A percentile compares a stretch with the other conserved stretches of the same genome.
Evolutionary conservation across 2,329 filamentous ascomycete species (phyloP).

Genomic region (Neofusicoccum sp.): DNA sequence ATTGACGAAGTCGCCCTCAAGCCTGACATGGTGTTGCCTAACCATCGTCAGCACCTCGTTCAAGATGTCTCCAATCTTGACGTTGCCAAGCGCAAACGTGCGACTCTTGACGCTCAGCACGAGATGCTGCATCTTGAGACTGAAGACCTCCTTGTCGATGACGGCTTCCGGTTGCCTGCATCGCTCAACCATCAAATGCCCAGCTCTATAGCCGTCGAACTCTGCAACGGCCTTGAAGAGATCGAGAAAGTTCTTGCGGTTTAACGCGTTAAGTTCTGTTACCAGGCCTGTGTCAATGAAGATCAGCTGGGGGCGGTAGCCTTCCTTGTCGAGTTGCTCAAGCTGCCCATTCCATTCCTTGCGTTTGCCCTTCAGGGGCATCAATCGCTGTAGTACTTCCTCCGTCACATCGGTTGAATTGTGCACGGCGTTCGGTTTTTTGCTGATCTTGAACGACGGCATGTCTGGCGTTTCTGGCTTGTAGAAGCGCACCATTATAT

Average conservation of each 20-base stretch:
- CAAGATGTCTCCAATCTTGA: constrained; percentile 94
- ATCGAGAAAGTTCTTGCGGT: constrained; percentile 87
- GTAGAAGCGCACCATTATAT: constrained; percentile 99
- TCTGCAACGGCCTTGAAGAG: constrained; percentile 94
- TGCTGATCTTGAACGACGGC: constrained; percentile 38
- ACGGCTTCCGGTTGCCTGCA: constrained; percentile 91
- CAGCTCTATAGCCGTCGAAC: constrained; percentile 94
- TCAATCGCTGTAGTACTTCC: constrained; percentile 74
- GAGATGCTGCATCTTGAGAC: constrained; percentile 94
- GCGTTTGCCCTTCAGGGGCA: constrained; percentile 67
- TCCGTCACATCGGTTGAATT: constrained; percentile 77
- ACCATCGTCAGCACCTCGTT: constrained; percentile 92
- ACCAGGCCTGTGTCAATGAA: constrained; percentile 97
- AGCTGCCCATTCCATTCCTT: constrained; percentile 73
- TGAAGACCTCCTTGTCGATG: constrained; percentile 84
- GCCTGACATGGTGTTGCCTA: constrained; percentile 81
- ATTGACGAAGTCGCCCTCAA: constrained; percentile 98
- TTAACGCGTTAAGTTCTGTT: constrained; percentile 83
- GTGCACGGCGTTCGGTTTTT: constrained; percentile 32
- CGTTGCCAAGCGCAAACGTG: constrained; percentile 87
- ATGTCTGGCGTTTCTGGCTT: constrained; percentile 70
- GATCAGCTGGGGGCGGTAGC: constrained; percentile 88
- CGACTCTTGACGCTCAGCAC: constrained; percentile 86
- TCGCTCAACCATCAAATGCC: constrained; percentile 91
- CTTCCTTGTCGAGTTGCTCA: constrained; percentile 74